Base-by-base conservation (phyloP, 1,284 basidiomycete genomes). In the Cryptococcus maquisensis region DNA sequence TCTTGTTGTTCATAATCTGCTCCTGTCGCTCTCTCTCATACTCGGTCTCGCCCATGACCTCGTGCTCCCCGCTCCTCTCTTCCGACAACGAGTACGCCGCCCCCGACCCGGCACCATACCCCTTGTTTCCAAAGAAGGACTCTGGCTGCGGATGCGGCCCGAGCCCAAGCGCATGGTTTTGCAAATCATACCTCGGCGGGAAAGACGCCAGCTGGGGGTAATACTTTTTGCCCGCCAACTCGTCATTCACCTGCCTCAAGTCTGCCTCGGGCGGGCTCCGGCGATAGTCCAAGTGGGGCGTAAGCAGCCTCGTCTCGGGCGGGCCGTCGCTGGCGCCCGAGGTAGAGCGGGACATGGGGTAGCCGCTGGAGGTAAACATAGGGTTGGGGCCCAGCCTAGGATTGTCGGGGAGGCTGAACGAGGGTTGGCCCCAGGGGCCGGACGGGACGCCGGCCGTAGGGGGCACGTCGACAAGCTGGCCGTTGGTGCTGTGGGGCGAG, bases 1-100 rank as follows among this genome's bases (percentile, higher is more conserved):
- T 67, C 48, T 60, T 60, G 47, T 74, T 74, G 16, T 59, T 57
- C 59, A 61, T 54, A 47, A 74, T 74, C 36, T 68, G 64, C 41
- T 56, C 57, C 47, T 60, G 52, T 26, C 72, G 49, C 55, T 72
- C 68, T 28, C 67, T 49, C 59, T 74, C 72, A 44, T 74, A 74
- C 8, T 71, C 70, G 16, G 59, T 69, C 20, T 63, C 65, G 2
- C 23, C 49, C 39, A 51, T 21, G 16, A 60, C 6, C n/a, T 59
- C 54, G 12, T 52, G 46, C 40, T 64, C 63, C 6, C 53, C 65
- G 16, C 54, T 53, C 39, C 62, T 40, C 42, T 64, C 65, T 6
- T 61, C 46, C 3, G 65, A 62, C 35, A 64, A 21, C 21, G 60
- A 57, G 43, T 60, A 68, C n/a, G 64, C 53, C 23, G 46, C 61